phyloP scores from a whole-genome alignment of 768 basidiomycete genomes.

The Amanita jacksonii region DNA sequence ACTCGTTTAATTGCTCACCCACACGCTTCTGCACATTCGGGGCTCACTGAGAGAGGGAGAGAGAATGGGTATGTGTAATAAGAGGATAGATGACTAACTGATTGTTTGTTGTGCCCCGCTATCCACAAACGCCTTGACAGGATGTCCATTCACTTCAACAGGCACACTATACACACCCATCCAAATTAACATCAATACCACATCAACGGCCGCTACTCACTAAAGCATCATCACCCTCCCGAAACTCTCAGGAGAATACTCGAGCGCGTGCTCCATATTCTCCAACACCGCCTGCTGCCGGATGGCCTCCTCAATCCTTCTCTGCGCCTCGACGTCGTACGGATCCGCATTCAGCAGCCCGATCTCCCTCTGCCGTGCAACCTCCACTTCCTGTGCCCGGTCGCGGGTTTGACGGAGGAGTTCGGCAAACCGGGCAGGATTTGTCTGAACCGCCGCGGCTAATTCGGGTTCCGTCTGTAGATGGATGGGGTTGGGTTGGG shows the following conservation, averaged over 20 bases:
- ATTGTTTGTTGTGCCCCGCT: constrained; percentile 97
- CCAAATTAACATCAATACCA: constrained; percentile 1
- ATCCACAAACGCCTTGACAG: constrained; percentile 95
- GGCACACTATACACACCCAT: constrained; percentile 46
- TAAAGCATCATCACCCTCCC: constrained; percentile 96
- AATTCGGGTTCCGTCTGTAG: constrained; percentile 73
- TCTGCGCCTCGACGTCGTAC: constrained; percentile 86
- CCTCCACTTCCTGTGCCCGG: constrained; percentile 43
- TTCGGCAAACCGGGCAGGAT: constrained; percentile 69
- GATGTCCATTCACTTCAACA: constrained; percentile 85
- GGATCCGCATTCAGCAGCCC: constrained; percentile 76
- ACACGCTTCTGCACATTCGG: constrained; percentile 85
- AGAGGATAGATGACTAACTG: constrained; percentile 44
- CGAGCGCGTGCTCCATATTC: constrained; percentile 90
- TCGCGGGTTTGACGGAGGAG: constrained; percentile 55
- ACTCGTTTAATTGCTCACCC: constrained; percentile 40
- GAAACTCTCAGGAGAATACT: constrained; percentile 89
- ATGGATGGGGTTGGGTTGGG: too few species aligned
- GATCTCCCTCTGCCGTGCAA: constrained; percentile 52
- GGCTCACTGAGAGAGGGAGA: constrained; percentile 54
- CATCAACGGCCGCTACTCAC: too few species aligned
- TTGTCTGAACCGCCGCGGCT: constrained; percentile 54
- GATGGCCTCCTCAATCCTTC: constrained; percentile 89
- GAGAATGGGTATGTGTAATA: constrained; percentile 1
- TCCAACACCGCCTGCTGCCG: constrained; percentile 82